Conservation (phyloP, 371 early-diverging fungal genomes). For the Vittaforma corneae region DNA sequence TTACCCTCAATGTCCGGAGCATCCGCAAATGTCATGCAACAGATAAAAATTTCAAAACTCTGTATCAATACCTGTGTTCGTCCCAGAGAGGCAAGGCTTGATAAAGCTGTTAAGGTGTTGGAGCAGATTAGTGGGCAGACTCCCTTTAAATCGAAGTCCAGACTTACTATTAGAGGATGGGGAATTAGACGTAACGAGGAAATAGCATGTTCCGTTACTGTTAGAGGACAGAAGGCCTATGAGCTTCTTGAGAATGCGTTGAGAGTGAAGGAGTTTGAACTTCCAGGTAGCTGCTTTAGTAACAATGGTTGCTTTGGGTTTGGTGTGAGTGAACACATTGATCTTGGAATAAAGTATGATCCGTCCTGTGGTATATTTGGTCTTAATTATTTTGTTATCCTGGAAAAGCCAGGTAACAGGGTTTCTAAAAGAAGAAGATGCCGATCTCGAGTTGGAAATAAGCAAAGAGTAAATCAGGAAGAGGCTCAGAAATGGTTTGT, state of each 20-base stretch:
- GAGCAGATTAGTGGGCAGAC: constrained; percentile 98
- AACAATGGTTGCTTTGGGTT: constrained; percentile 97
- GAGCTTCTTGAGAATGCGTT: constrained; percentile 95
- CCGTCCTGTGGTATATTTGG: constrained; percentile 76
- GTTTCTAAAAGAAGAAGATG: constrained; percentile 85
- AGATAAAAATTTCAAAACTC: constrained; percentile 93
- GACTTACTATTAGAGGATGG: constrained; percentile 97
- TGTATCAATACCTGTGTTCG: constrained; percentile 96
- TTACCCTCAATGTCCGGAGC: background rate
- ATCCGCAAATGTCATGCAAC: constrained; percentile 75
- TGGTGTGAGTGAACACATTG: constrained; percentile 99
- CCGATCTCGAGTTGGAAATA: constrained; percentile 71
- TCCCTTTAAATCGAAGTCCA: constrained; percentile 95
- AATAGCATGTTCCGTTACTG: constrained; percentile 94
- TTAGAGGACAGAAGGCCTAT: constrained; percentile 83
- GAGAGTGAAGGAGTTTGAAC: constrained; percentile 98
- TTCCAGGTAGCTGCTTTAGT: constrained; percentile 82
- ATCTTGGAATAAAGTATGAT: constrained; percentile 99
- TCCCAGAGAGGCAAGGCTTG: constrained; percentile 92
- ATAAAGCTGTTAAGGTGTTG: constrained; percentile 98
- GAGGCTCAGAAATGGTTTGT: constrained; percentile 66
- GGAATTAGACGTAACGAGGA: constrained; percentile 99
- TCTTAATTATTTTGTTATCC: constrained; percentile 91
- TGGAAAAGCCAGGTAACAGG: constrained; percentile 90
- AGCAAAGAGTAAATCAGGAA: constrained; percentile 78